Evolutionary conservation across 1,284 basidiomycete genomes (phyloP).

Genomic region (Amylostereum chailletii): DNA sequence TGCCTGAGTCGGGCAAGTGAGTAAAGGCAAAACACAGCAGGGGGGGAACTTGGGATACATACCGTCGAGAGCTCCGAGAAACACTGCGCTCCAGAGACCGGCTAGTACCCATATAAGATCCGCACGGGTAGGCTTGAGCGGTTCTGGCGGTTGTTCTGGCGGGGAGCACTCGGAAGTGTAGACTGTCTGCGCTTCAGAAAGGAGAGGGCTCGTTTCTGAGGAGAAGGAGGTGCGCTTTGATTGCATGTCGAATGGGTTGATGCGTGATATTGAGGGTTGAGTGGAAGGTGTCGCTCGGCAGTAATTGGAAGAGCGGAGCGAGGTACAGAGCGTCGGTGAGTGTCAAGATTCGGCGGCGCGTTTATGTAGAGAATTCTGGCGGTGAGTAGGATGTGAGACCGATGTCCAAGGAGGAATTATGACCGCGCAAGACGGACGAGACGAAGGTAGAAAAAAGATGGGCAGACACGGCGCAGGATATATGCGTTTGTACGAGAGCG

Average conservation of each 20-base stretch:
- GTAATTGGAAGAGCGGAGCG: too few relatives aligned
- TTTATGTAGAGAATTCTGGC: too few relatives aligned
- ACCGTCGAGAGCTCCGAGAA: slow-evolving; percentile 79
- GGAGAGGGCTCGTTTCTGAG: slow-evolving; percentile 11
- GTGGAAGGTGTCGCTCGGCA: too few relatives aligned
- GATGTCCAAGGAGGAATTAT: too few relatives aligned
- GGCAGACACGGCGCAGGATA: too few relatives aligned
- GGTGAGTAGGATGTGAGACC: too few relatives aligned
- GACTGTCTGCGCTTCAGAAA: neutral
- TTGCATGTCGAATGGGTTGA: neutral
- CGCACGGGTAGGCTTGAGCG: slow-evolving; percentile 34
- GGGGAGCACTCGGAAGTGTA: slow-evolving; percentile 7
- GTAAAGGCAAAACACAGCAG: slow-evolving; percentile 9
- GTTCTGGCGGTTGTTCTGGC: slow-evolving; percentile 4
- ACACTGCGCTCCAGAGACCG: slow-evolving; percentile 71
- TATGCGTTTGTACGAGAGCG: too few relatives aligned
- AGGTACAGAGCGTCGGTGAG: too few relatives aligned
- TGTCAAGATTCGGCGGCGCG: too few relatives aligned
- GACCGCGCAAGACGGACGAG: too few relatives aligned
- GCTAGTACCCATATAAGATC: slow-evolving; percentile 64
- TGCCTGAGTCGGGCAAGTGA: slow-evolving; percentile 35
- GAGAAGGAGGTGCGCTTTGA: neutral
- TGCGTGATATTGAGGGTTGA: too few relatives aligned
- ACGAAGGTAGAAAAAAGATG: too few relatives aligned
- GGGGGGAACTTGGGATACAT: slow-evolving; percentile 16